A percentile compares a stretch with the other conserved stretches of the same genome.
Evolutionary conservation across 495 filamentous ascomycete species (phyloP).

Genomic region (Echria macrotheca): DNA sequence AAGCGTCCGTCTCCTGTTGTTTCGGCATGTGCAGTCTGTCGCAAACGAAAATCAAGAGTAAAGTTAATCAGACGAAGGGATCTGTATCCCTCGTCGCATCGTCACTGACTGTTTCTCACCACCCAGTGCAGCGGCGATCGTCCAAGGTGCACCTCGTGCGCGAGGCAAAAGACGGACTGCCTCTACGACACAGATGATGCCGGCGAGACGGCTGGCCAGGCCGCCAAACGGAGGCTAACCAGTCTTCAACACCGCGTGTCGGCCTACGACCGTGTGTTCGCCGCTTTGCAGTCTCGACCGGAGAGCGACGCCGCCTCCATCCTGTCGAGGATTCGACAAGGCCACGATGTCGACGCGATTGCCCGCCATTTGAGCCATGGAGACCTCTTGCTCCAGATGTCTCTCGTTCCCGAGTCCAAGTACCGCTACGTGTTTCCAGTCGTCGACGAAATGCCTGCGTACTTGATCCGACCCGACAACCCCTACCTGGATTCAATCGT

Average conservation of each 20-base stretch:
- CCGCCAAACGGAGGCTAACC: neutral
- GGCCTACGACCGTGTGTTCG: neutral
- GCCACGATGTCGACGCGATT: conserved; percentile 23
- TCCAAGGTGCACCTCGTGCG: neutral
- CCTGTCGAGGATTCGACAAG: conserved; percentile 21
- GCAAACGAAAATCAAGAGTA: conserved; percentile 1
- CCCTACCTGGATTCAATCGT: conserved; percentile 26
- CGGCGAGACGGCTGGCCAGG: neutral
- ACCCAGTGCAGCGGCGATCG: neutral
- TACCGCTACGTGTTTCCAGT: conserved; percentile 30
- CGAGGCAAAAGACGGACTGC: neutral
- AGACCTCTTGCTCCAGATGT: conserved; percentile 28
- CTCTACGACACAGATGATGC: neutral
- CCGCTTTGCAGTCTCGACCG: conserved; percentile 9
- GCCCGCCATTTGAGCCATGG: conserved; percentile 25
- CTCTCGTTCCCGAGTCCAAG: conserved; percentile 22
- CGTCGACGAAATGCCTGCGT: conserved; percentile 18
- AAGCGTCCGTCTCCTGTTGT: no score
- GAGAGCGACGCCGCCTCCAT: conserved; percentile 23
- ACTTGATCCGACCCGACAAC: conserved; percentile 19
- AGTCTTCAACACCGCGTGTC: neutral
- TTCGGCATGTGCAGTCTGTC: neutral
- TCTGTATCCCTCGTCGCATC: no score
- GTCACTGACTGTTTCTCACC: no score
- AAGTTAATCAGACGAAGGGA: no score